Conservation (phyloP, 2,329 filamentous ascomycete genomes). For the Periconia sp. region DNA sequence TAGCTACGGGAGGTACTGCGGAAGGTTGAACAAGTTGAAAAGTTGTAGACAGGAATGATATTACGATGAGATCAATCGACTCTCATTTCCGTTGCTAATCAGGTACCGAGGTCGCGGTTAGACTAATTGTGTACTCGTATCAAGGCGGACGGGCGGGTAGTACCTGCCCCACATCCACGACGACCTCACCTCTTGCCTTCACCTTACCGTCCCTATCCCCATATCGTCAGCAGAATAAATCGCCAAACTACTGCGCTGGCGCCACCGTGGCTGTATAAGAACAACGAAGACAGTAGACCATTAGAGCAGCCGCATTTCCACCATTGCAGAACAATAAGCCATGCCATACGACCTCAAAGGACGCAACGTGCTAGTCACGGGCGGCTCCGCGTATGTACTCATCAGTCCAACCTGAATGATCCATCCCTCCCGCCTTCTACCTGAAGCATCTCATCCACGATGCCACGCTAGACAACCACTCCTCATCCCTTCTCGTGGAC, state of each 20-base stretch:
- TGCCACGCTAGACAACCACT: background rate
- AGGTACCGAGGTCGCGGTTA: background rate
- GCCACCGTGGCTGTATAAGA: no score
- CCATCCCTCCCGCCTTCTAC: background rate
- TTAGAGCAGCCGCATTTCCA: no score
- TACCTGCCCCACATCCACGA: background rate
- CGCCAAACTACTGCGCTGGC: no score
- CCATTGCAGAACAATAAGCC: background rate
- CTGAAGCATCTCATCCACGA: background rate
- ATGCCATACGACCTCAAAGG: conserved; percentile 70
- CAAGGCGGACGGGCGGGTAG: background rate
- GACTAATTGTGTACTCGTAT: background rate
- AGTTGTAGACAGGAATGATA: no score
- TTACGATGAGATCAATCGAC: no score
- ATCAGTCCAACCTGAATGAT: no score
- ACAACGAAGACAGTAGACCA: no score
- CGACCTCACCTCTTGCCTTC: background rate
- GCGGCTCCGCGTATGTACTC: conserved; percentile 67
- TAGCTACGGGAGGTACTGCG: no score
- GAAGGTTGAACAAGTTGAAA: no score
- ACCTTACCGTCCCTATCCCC: no score
- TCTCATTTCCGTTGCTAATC: no score
- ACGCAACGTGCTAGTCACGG: conserved; percentile 69
- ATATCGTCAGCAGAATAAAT: no score
- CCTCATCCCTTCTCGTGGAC: background rate